Percentiles rank a stretch among this genome's conserved stretches.
Evolutionary conservation across 2,329 filamentous ascomycete species (phyloP).

Genomic region (Cladosporium sp.): DNA sequence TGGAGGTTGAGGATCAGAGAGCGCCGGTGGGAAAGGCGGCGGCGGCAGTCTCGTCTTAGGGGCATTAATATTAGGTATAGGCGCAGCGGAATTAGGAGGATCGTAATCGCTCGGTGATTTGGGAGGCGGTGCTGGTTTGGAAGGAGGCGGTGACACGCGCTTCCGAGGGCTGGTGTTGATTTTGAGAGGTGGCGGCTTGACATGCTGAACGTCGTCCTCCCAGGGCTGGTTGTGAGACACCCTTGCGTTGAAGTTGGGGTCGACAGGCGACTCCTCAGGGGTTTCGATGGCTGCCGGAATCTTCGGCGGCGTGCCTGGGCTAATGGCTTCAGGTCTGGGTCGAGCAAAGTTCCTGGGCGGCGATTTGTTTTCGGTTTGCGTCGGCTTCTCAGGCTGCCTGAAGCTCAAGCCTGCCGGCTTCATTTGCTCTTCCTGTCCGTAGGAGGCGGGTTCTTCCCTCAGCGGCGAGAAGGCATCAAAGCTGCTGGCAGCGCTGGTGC

Average conservation of each 20-base stretch:
- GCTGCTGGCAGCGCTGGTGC: slow-evolving; percentile 28
- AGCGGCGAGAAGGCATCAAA: slow-evolving; percentile 24
- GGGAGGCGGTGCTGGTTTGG: slow-evolving; percentile 10
- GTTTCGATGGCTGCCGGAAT: slow-evolving; percentile 8
- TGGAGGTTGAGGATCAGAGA: not conserved
- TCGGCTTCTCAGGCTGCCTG: slow-evolving; percentile 21
- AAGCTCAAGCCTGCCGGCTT: slow-evolving; percentile 20
- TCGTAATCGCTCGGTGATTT: slow-evolving; percentile 12
- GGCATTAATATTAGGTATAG: not conserved
- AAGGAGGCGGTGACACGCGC: slow-evolving; percentile 1
- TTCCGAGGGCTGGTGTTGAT: slow-evolving; percentile 1
- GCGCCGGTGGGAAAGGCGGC: slow-evolving; percentile 5
- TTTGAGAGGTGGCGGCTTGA: not conserved
- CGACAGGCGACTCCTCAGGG: slow-evolving; percentile 25
- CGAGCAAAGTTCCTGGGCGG: slow-evolving; percentile 18
- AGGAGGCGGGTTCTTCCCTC: slow-evolving; percentile 8
- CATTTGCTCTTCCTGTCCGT: slow-evolving; percentile 23
- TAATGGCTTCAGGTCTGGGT: slow-evolving; percentile 4
- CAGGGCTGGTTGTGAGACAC: slow-evolving; percentile 16
- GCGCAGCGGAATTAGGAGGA: slow-evolving; percentile 13
- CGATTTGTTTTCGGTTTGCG: slow-evolving; percentile 22
- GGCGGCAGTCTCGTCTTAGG: slow-evolving; percentile 14
- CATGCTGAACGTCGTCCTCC: slow-evolving; percentile 4
- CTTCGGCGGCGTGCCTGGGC: slow-evolving; percentile 3
- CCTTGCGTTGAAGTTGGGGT: slow-evolving; percentile 18